Conservation (phyloP, 805 yeast species). For the Lachancea dasiensis region DNA sequence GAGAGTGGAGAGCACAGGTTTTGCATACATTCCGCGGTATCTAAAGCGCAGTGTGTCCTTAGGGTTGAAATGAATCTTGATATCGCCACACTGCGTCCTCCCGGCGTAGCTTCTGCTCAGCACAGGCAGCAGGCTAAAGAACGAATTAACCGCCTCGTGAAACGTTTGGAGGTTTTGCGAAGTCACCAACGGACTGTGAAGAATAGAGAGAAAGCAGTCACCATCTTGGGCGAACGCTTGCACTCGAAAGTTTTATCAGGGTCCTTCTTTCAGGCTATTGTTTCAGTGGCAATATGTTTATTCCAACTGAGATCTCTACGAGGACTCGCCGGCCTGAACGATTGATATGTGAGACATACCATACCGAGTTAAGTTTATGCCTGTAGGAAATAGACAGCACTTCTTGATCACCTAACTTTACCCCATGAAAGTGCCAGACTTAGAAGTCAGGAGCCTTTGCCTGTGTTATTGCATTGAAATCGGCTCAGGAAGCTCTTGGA, state of each 20-base stretch:
- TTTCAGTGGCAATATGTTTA: conserved; percentile 60
- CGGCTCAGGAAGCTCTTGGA: too few relatives aligned
- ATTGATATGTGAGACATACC: too few relatives aligned
- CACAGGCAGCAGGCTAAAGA: conserved; percentile 31
- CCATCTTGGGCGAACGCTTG: conserved; percentile 71
- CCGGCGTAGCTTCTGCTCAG: conserved; percentile 57
- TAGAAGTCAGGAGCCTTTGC: too few relatives aligned
- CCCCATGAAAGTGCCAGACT: too few relatives aligned
- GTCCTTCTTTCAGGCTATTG: conserved; percentile 66
- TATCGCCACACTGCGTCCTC: conserved; percentile 55
- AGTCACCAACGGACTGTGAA: conserved; percentile 60
- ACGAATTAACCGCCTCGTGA: conserved; percentile 45
- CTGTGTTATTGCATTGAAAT: too few relatives aligned
- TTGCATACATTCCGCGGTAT: conserved; percentile 56
- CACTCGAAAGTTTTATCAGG: conserved; percentile 67
- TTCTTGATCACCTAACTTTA: too few relatives aligned
- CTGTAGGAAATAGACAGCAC: too few relatives aligned
- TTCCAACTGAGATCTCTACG: conserved; percentile 76
- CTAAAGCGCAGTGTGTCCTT: conserved; percentile 42
- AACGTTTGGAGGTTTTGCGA: conserved; percentile 51
- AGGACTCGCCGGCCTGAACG: too few relatives aligned
- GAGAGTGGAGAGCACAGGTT: conserved; percentile 83
- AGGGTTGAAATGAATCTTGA: conserved; percentile 71
- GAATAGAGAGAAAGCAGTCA: conserved; percentile 65
- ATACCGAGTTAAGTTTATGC: too few relatives aligned